Conservation (phyloP, 495 filamentous ascomycete species). For the Daldinia childiae region DNA sequence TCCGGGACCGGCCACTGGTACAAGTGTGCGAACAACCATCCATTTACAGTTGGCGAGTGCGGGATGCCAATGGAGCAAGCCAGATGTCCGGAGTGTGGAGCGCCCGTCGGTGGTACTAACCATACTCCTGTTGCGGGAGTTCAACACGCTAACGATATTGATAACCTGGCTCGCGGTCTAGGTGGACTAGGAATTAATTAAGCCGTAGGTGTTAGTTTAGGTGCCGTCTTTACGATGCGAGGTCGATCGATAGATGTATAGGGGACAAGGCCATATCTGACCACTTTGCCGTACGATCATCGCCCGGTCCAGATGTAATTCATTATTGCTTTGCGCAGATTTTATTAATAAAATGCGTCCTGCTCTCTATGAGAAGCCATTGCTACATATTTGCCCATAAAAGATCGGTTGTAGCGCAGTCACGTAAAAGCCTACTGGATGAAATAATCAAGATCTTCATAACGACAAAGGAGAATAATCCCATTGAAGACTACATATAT, state of each 20-base stretch:
- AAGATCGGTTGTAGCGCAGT: neutral
- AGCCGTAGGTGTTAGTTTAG: neutral
- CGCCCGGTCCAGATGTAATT: constrained; percentile 2
- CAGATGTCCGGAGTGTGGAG: constrained; percentile 72
- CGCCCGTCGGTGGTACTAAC: constrained; percentile 66
- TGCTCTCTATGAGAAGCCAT: neutral
- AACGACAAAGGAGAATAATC: constrained; percentile 31
- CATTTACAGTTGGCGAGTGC: constrained; percentile 79
- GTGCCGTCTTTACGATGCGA: neutral
- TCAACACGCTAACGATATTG: constrained; percentile 40
- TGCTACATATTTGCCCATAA: neutral
- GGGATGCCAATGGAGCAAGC: constrained; percentile 72
- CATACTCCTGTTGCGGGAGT: constrained; percentile 65
- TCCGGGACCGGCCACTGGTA: constrained; percentile 73
- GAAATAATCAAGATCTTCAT: constrained; percentile 6
- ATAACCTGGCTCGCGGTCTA: constrained; percentile 31
- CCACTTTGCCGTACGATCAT: constrained; percentile 13
- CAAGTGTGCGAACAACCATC: constrained; percentile 71
- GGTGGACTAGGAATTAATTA: constrained; percentile 39
- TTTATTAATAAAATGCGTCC: constrained; percentile 6
- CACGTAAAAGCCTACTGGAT: neutral
- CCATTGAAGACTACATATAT: constrained; percentile 33
- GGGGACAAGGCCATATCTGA: constrained; percentile 5
- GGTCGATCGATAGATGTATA: neutral
- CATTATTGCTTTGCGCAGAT: neutral